Percentiles rank a stretch among this genome's conserved stretches.
Evolutionary conservation across 768 basidiomycete genomes (phyloP).

Genomic region (Serendipita sp.): DNA sequence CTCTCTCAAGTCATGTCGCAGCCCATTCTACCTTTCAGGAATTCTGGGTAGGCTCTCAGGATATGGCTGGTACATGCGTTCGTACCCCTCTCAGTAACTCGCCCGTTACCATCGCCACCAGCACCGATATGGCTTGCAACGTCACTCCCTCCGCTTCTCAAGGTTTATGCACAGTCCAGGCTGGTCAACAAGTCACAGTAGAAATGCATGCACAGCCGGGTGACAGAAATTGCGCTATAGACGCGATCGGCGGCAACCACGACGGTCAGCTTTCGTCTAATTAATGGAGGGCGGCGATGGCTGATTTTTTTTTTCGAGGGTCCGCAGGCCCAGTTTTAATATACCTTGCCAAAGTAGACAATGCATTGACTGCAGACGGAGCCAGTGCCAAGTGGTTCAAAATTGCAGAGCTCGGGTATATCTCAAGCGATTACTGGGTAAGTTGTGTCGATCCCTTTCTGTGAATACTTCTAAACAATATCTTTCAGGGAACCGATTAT

Average conservation of each 20-base stretch:
- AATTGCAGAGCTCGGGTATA: slow-evolving; percentile 10
- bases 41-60: slow-evolving; percentile 35
- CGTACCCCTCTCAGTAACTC: slow-evolving; percentile 31
- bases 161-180: slow-evolving; percentile 26
- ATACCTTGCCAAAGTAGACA: slow-evolving; percentile 27
- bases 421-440: neutral
- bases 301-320: slow-evolving; percentile 12
- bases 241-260: slow-evolving; percentile 38
- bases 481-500: slow-evolving; percentile 8
- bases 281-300: neutral
- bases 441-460: neutral
- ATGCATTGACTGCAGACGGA: slow-evolving; percentile 32
- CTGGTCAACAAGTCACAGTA: neutral
- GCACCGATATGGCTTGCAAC: slow-evolving; percentile 33
- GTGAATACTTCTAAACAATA: neutral
- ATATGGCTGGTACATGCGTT: slow-evolving; percentile 32
- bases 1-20: too few relatives aligned
- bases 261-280: slow-evolving; percentile 9
- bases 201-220: slow-evolving; percentile 17
- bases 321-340: slow-evolving; percentile 9
- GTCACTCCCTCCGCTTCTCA: slow-evolving; percentile 18
- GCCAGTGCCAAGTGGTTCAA: slow-evolving; percentile 34
- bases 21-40: slow-evolving; percentile 25
- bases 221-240: slow-evolving; percentile 29
- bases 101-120: slow-evolving; percentile 29